Base-by-base conservation (phyloP, 169 alveolate species). In the Toxoplasma gondii region DNA sequence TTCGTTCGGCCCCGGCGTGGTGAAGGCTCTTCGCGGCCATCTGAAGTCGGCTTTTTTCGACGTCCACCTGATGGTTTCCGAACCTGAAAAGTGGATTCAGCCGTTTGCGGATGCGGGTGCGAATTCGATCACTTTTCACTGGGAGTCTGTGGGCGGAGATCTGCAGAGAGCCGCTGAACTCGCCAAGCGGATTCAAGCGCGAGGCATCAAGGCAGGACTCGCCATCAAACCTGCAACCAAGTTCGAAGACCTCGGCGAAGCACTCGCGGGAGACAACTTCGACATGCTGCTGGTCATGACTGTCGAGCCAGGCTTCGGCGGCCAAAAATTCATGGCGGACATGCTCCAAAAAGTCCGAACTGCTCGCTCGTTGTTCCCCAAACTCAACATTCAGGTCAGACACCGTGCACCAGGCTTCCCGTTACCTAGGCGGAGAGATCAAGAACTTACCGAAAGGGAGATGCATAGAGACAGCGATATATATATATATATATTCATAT, bases 261-360 rank as follows among this genome's bases (percentile, higher is more conserved):
- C 86, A 10, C 84, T 96, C 53, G 95, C 45, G 2, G 82, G 45
- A 4, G 94, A 94, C 38, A 81, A 96, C 69, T 88, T 97, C 58
- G 97, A 97, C 93, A 92, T 97, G 96, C 95, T 97, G 36, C 96
- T 97, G 94, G 96, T 97, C 92, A 98, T 98, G 99, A 97, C 99
- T 36, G 99, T 98, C 29, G 98, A 98, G 95, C 99, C 99, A 17
- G 99, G 99, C 69, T 98, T 98, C 94, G 99, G 99, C 34, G 99
- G 99, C 36, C 98, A 98, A 74, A 95, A 92, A 67, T 98, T 98
- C 93, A 97, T 98, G 98, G 94, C 84, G 69, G 98, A 96, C 86
- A 96, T 95, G 97, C 96, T 97, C 98, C 95, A 88, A 54, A 98
- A 98, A 94, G 98, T 93, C 84, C 4, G 41, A 10, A 31, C n/a